These are phyloP conservation scores for Adansonia digitata DNA, from an alignment of 345 rosid genomes.

Conservation along the genomic window DNA sequence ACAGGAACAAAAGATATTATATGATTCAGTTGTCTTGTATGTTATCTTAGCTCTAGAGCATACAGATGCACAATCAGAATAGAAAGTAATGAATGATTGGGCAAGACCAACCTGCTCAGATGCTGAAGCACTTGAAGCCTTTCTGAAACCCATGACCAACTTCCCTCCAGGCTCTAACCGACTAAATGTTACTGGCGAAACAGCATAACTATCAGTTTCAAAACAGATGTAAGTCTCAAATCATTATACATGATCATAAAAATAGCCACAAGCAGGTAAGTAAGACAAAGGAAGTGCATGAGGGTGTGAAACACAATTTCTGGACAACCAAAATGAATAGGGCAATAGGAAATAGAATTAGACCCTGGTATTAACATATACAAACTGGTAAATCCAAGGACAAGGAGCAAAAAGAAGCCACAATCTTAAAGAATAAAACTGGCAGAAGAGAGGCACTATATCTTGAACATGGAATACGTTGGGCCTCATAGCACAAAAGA, in stretches of 20 bases:
- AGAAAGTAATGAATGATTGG: background rate
- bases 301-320: background rate
- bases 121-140: conserved; percentile 61
- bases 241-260: conserved; percentile 8
- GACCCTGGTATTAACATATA: background rate
- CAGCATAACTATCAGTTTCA: conserved; percentile 28
- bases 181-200: conserved; percentile 76
- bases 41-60: background rate
- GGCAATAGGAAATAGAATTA: background rate
- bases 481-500: background rate
- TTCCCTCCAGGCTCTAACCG: conserved; percentile 92
- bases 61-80: conserved; percentile 4
- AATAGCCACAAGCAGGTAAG: conserved; percentile 12
- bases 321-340: background rate
- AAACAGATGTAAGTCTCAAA: conserved; percentile 11
- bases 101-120: conserved; percentile 72
- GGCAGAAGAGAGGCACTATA: conserved; percentile 1
- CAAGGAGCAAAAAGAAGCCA: conserved; percentile 12
- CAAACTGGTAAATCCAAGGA: conserved; percentile 12
- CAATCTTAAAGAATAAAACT: conserved; percentile 11
- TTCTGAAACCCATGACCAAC: conserved; percentile 90
- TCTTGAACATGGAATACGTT: conserved; percentile 8
- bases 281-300: conserved; percentile 11
- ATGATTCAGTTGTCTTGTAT: background rate
- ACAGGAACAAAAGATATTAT: background rate